These are phyloP conservation scores for Starmerella potacharoeniae DNA, from an alignment of 805 yeast species.

Conservation along the genomic window DNA sequence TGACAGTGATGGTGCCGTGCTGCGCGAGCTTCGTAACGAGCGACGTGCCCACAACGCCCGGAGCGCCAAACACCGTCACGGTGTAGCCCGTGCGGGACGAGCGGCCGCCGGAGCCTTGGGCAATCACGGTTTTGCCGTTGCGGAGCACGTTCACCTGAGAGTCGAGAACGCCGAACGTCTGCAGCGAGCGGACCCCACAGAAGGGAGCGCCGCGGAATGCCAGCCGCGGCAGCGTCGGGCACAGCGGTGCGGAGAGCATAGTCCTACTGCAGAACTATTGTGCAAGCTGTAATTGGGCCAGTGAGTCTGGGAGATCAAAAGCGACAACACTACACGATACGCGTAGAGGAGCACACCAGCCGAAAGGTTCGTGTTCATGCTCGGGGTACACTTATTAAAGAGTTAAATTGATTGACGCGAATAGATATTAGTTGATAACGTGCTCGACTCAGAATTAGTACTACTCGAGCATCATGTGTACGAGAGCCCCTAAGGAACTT, in stretches of 20 bases:
- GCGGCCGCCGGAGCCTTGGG: slow-evolving; percentile 66
- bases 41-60: slow-evolving; percentile 68
- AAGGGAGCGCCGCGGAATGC: neutral
- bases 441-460: too few species aligned
- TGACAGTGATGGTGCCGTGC: slow-evolving; percentile 67
- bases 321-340: neutral
- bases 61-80: slow-evolving; percentile 77
- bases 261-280: slow-evolving; percentile 4
- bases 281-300: slow-evolving; percentile 1
- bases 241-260: slow-evolving; percentile 4
- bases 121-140: slow-evolving; percentile 58
- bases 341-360: too few species aligned
- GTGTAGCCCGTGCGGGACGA: slow-evolving; percentile 81
- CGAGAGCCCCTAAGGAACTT: too few species aligned
- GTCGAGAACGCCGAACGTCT: slow-evolving; percentile 32
- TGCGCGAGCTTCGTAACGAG: slow-evolving; percentile 61
- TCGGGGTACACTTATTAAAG: too few species aligned
- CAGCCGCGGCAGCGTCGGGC: slow-evolving; percentile 1
- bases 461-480: too few species aligned
- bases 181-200: slow-evolving; percentile 22
- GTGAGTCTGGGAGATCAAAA: neutral
- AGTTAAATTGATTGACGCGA: too few species aligned
- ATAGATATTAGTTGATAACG: too few species aligned
- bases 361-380: too few species aligned
- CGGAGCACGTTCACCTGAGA: slow-evolving; percentile 55